Evolutionary conservation across 345 rosid species (phyloP).

Genomic region (Rhizophora mangle): DNA sequence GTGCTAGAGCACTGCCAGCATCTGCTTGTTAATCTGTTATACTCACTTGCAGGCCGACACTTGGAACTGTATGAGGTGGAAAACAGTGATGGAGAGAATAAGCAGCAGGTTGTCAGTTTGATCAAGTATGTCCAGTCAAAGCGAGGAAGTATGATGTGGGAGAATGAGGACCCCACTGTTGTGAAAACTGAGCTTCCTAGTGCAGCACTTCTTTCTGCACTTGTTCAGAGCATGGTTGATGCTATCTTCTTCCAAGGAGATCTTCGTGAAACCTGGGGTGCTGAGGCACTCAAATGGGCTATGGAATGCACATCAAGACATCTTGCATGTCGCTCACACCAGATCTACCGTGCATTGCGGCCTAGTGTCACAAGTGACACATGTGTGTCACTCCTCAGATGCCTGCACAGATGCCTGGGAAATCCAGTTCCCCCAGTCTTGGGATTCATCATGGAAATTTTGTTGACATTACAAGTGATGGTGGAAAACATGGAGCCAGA

Average conservation of each 20-base stretch:
- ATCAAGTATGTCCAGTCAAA: constrained; percentile 98
- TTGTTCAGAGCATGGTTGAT: constrained; percentile 99
- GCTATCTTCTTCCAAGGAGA: constrained; percentile 99
- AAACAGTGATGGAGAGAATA: constrained; percentile 91
- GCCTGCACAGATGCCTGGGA: constrained; percentile 93
- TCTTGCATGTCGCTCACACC: constrained; percentile 98
- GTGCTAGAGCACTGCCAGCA: constrained; percentile 99
- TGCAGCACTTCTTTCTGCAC: constrained; percentile 91
- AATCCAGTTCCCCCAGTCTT: constrained; percentile 94
- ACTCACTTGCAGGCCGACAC: constrained; percentile 98
- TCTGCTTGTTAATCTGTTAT: constrained; percentile 88
- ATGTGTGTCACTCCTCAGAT: constrained; percentile 86
- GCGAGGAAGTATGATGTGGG: constrained; percentile 99
- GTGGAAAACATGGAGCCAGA: constrained; percentile 99
- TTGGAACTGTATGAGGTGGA: constrained; percentile 97
- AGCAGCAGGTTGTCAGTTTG: constrained; percentile 92
- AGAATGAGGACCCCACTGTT: constrained; percentile 92
- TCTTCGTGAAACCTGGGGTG: constrained; percentile 98
- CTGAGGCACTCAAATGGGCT: constrained; percentile 98
- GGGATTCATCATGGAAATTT: constrained; percentile 94
- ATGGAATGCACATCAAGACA: constrained; percentile 99
- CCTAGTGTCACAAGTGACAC: constrained; percentile 95
- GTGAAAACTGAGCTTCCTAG: constrained; percentile 88
- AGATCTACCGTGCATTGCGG: constrained; percentile 91
- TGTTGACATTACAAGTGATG: constrained; percentile 94